A percentile compares a stretch with the other conserved stretches of the same genome.
Evolutionary conservation across 306 rosid species (phyloP).

Genomic region (Lupinus albus): DNA sequence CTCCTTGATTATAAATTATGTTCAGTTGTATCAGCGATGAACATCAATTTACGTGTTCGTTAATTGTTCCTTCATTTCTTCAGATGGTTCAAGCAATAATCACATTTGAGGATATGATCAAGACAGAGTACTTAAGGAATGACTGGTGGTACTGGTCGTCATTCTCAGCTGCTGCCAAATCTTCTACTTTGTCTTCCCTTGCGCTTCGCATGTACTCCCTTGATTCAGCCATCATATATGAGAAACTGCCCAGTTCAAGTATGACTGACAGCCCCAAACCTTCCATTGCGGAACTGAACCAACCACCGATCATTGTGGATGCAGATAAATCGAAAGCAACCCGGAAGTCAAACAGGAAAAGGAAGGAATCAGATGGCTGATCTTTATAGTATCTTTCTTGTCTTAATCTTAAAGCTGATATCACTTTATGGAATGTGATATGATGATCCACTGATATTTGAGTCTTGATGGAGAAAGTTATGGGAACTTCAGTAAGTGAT

Average conservation of each 20-base stretch:
- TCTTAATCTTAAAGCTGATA: constrained; percentile 38
- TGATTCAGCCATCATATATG: constrained; percentile 86
- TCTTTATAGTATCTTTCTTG: constrained; percentile 34
- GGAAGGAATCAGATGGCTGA: constrained; percentile 83
- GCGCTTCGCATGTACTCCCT: constrained; percentile 90
- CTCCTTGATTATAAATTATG: constrained; percentile 3
- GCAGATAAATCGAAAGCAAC: constrained; percentile 66
- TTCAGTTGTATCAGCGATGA: constrained; percentile 16
- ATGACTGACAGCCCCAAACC: constrained; percentile 59
- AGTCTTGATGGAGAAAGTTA: constrained; percentile 41
- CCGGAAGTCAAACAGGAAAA: constrained; percentile 81
- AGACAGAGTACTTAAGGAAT: constrained; percentile 80
- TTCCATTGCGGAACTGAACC: constrained; percentile 52
- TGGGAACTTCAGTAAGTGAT: constrained; percentile 15
- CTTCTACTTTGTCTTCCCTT: constrained; percentile 80
- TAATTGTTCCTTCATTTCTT: constrained; percentile 37
- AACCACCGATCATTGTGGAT: constrained; percentile 51
- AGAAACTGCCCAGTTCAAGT: constrained; percentile 65
- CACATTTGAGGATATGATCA: constrained; percentile 88
- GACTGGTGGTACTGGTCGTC: constrained; percentile 99
- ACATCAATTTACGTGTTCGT: constrained; percentile 10
- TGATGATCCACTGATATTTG: constrained; percentile 37
- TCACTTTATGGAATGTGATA: constrained; percentile 37
- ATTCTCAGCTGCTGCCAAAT: constrained; percentile 88
- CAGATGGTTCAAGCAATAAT: constrained; percentile 95